A percentile compares a stretch with the other conserved stretches of the same genome.
Conservation (phyloP, 2,329 filamentous ascomycete genomes). For the Penicillium sp. region DNA sequence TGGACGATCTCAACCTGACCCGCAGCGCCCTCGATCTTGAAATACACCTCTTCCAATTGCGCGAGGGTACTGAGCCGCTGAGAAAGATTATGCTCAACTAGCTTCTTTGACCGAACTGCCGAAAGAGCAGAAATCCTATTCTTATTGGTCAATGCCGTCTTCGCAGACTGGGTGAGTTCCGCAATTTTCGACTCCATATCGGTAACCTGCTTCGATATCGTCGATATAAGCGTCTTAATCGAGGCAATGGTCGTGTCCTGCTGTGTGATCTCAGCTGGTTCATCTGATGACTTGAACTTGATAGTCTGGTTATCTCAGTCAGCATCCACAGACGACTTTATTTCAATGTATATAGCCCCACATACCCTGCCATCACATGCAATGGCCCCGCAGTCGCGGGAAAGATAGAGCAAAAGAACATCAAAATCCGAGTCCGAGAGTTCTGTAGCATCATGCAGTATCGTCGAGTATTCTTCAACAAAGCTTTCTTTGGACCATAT, state of each 20-base stretch:
- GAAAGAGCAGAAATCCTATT: constrained; percentile 75
- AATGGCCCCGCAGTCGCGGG: constrained; percentile 62
- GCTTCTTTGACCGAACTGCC: constrained; percentile 78
- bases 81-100: constrained; percentile 71
- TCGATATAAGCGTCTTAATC: constrained; percentile 69
- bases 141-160: constrained; percentile 68
- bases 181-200: constrained; percentile 59
- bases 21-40: constrained; percentile 80
- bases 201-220: constrained; percentile 67
- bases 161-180: constrained; percentile 58
- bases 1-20: constrained; percentile 81
- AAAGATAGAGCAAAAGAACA: constrained; percentile 68
- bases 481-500: constrained; percentile 70
- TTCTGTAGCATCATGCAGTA: constrained; percentile 49
- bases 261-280: constrained; percentile 61
- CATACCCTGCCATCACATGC: constrained; percentile 49
- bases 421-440: constrained; percentile 67
- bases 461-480: constrained; percentile 55
- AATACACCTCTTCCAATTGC: constrained; percentile 80
- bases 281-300: constrained; percentile 65
- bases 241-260: constrained; percentile 82
- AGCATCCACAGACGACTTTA: constrained; percentile 10
- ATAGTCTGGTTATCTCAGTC: constrained; percentile 56
- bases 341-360: constrained; percentile 9
- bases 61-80: constrained; percentile 70